These are phyloP conservation scores for Neophaeococcomyces mojaviensis DNA, from an alignment of 2,329 filamentous ascomycete species.

Conservation along the genomic window DNA sequence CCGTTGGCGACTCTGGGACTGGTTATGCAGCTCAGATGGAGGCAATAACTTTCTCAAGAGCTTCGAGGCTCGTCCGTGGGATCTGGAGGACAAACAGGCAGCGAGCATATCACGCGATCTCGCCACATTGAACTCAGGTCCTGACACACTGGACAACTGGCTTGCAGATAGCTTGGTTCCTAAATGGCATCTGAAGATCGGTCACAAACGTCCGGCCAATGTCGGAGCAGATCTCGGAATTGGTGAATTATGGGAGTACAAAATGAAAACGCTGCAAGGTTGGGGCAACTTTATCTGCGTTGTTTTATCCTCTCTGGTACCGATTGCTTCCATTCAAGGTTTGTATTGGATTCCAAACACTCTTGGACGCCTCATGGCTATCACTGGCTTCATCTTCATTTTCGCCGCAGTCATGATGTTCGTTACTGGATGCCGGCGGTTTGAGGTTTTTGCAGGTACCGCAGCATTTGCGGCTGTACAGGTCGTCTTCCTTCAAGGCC, in stretches of 20 bases:
- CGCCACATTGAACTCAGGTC: background rate
- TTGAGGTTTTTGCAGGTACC: constrained; percentile 6
- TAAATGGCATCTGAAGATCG: background rate
- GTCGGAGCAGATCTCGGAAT: no score
- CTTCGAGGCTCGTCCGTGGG: no score
- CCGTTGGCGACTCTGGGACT: no score
- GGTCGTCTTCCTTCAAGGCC: constrained; percentile 1
- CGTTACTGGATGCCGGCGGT: constrained; percentile 1
- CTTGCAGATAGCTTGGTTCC: background rate
- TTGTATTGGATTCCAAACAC: background rate
- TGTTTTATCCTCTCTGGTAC: background rate
- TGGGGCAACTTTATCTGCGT: background rate
- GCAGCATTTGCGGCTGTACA: constrained; percentile 1
- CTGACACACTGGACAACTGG: constrained; percentile 5
- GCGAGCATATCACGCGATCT: background rate
- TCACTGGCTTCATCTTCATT: constrained; percentile 2
- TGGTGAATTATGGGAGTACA: no score
- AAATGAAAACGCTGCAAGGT: no score
- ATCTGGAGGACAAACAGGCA: no score
- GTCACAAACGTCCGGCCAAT: no score
- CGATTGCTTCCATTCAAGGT: background rate
- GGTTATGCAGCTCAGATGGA: no score
- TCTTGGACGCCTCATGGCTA: constrained; percentile 1
- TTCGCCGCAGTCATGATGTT: constrained; percentile 6
- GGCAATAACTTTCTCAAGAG: no score